Evolutionary conservation across 768 basidiomycete species (phyloP).

Genomic region (Lactifluus hygrophoroides): DNA sequence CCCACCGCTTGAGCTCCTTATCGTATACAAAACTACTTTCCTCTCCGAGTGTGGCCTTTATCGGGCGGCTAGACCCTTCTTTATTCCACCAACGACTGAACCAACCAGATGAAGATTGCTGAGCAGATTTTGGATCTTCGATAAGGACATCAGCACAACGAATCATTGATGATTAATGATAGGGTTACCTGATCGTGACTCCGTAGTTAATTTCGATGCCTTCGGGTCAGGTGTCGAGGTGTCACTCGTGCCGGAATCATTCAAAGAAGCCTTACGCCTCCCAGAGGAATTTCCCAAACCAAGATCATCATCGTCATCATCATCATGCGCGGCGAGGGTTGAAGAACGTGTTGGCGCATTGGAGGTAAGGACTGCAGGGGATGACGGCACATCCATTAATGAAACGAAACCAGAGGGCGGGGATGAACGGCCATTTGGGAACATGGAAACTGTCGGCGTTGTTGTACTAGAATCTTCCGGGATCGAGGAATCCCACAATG

Average conservation of each 20-base stretch:
- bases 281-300: conserved; percentile 74
- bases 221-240: conserved; percentile 18
- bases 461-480: conserved; percentile 31
- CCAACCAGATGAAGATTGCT: conserved; percentile 57
- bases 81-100: conserved; percentile 76
- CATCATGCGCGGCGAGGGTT: conserved; percentile 26
- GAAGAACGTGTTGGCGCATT: conserved; percentile 13
- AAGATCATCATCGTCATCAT: conserved; percentile 79
- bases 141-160: not conserved
- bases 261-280: conserved; percentile 29
- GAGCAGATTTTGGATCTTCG: conserved; percentile 18
- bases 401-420: conserved; percentile 50
- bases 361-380: conserved; percentile 26
- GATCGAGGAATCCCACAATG: conserved; percentile 57
- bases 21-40: conserved; percentile 89
- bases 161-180: not conserved
- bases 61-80: conserved; percentile 54
- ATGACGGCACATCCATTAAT: conserved; percentile 59
- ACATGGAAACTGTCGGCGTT: conserved; percentile 67
- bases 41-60: conserved; percentile 90
- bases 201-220: conserved; percentile 17
- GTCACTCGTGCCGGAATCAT: conserved; percentile 25
- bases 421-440: conserved; percentile 38
- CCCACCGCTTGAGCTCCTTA: conserved; percentile 91
- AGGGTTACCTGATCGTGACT: conserved; percentile 28